Base-by-base conservation (phyloP, 164 flowering plant genomes). In the Warburgia ugandensis region DNA sequence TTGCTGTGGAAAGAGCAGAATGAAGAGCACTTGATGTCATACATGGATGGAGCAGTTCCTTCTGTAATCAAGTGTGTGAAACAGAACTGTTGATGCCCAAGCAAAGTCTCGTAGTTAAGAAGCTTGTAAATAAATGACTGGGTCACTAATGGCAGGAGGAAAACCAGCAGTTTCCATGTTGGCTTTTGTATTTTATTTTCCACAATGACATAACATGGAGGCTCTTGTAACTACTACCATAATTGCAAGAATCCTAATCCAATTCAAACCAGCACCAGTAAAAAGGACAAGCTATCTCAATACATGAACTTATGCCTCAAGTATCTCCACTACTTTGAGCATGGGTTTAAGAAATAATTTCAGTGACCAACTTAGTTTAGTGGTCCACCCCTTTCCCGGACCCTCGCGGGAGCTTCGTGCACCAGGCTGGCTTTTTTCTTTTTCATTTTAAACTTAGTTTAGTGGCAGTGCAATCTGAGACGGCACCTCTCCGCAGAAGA, bases 241-340 rank as follows among this genome's bases (percentile, higher is more conserved):
- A n/a, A n/a, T n/a, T n/a, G n/a, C n/a, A n/a, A n/a, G n/a, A n/a
- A n/a, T n/a, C 38, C 29, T 23, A 11, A 12, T 12, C 6, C 5
- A 3, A n/a, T 43, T 43, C 4, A 22, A 12, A 22, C 8, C 29
- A 43, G 27, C 44, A 38, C 17, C 27, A 27, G 17, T 40, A 39
- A 8, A 57, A 44, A 27, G 45, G 45, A 48, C 53, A 27, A 29
- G 32, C 40, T 22, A 45, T 36, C 29, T 44, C 43, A 36, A 5
- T 35, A 33, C 30, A 7, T 39, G 43, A 9, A 16, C 13, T 7
- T 2, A 16, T 22, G 47, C 6, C 27, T 25, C 1, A 43, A 23
- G 1, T 27, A 1, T 23, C 29, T 9, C 6, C 12, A 43, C 11
- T 12, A 22, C 11, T 14, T 9, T 43, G 1, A 23, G 29, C 7